Evolutionary conservation across 2,329 filamentous ascomycete genomes (phyloP).

Genomic region (Neospermospora avenae): DNA sequence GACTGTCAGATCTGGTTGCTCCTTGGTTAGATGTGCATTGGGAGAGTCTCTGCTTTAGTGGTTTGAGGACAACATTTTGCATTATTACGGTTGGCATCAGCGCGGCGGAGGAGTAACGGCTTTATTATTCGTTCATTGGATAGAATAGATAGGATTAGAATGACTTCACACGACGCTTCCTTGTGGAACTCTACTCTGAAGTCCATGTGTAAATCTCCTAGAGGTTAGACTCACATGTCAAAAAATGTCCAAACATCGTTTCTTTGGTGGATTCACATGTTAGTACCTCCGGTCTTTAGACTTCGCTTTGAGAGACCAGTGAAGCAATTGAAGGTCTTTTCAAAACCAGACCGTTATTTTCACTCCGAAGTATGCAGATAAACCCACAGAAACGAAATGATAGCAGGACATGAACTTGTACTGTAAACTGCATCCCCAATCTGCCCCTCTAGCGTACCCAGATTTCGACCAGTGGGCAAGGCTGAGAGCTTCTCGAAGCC

Average conservation of each 20-base stretch:
- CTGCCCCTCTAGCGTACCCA: not conserved
- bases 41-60: conserved; percentile 80
- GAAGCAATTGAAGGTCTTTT: no score
- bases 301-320: no score
- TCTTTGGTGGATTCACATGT: no score
- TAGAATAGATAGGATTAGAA: not conserved
- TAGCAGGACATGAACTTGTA: no score
- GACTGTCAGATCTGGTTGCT: conserved; percentile 87
- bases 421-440: not conserved
- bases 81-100: not conserved
- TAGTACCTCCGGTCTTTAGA: no score
- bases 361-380: no score
- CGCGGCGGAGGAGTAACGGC: not conserved
- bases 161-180: not conserved
- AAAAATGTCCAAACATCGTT: no score
- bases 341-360: no score
- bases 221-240: no score
- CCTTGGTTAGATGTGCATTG: conserved; percentile 83
- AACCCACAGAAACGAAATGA: no score
- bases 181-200: no score
- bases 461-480: conserved; percentile 5
- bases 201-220: no score
- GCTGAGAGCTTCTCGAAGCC: conserved; percentile 23
- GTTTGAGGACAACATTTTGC: not conserved
- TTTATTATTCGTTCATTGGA: not conserved